These are phyloP conservation scores for Nothophoma quercina DNA, from an alignment of 2,329 filamentous ascomycete genomes.

Conservation along the genomic window DNA sequence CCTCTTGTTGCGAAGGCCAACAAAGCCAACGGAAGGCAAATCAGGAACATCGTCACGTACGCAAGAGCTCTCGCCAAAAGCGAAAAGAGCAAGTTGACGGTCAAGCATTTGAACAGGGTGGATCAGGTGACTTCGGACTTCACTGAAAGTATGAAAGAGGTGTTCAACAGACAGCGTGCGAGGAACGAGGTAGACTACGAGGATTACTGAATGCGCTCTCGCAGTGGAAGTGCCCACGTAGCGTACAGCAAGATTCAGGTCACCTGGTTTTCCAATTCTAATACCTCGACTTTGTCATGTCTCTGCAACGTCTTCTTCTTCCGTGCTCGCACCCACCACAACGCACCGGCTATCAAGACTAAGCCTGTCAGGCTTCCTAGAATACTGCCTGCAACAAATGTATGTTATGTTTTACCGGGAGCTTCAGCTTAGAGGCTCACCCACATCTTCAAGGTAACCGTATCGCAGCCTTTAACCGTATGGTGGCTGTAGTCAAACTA, in stretches of 20 bases:
- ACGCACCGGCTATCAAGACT: neutral
- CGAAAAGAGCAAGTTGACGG: conserved; percentile 6
- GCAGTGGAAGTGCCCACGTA: no score
- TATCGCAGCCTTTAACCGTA: neutral
- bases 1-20: conserved; percentile 15
- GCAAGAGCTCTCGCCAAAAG: conserved; percentile 18
- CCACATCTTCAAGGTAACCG: neutral
- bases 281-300: neutral
- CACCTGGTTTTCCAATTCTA: neutral
- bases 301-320: neutral
- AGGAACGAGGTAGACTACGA: neutral
- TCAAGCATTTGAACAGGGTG: conserved; percentile 10
- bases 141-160: conserved; percentile 18
- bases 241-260: no score
- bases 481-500: neutral
- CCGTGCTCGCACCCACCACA: neutral
- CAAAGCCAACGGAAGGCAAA: conserved; percentile 52
- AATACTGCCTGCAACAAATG: neutral
- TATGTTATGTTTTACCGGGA: no score
- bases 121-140: conserved; percentile 17
- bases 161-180: neutral
- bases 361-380: neutral
- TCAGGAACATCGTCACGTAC: conserved; percentile 46
- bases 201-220: neutral
- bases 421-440: no score